These are phyloP conservation scores for Fomitopsis pinicola DNA, from an alignment of 1,284 basidiomycete species.

Conservation along the genomic window DNA sequence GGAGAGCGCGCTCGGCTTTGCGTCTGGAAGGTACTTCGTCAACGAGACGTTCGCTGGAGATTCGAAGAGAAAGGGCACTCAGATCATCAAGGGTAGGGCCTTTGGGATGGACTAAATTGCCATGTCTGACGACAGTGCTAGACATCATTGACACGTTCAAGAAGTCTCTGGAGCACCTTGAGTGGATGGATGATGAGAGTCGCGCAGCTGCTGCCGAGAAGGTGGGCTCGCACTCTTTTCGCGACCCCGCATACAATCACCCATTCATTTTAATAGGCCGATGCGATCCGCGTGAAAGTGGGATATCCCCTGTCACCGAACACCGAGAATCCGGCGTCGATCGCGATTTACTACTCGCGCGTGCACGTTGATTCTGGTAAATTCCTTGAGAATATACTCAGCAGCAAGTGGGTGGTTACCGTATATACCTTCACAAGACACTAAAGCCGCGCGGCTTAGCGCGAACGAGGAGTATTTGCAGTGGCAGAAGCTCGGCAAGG, in stretches of 20 bases:
- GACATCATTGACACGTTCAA: slow-evolving; percentile 87
- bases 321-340: slow-evolving; percentile 67
- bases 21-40: slow-evolving; percentile 80
- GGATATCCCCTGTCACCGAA: slow-evolving; percentile 88
- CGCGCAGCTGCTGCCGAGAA: slow-evolving; percentile 84
- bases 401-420: slow-evolving; percentile 45
- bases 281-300: slow-evolving; percentile 79
- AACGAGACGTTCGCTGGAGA: slow-evolving; percentile 83
- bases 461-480: slow-evolving; percentile 54
- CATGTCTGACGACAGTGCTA: slow-evolving; percentile 21
- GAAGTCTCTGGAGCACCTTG: slow-evolving; percentile 67
- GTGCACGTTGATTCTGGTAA: slow-evolving; percentile 64
- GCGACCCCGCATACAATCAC: not conserved
- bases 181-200: slow-evolving; percentile 92
- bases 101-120: not conserved
- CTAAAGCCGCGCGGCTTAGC: slow-evolving; percentile 28
- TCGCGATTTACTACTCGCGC: slow-evolving; percentile 71
- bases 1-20: slow-evolving; percentile 68
- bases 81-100: slow-evolving; percentile 71
- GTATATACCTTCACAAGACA: not conserved
- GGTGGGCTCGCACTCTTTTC: slow-evolving; percentile 31
- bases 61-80: slow-evolving; percentile 76
- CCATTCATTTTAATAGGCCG: slow-evolving; percentile 41
- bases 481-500: slow-evolving; percentile 76
- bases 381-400: slow-evolving; percentile 85